A percentile compares a stretch with the other conserved stretches of the same genome.
Conservation (phyloP, 139 green algal species). For the Chlorella sp. region DNA sequence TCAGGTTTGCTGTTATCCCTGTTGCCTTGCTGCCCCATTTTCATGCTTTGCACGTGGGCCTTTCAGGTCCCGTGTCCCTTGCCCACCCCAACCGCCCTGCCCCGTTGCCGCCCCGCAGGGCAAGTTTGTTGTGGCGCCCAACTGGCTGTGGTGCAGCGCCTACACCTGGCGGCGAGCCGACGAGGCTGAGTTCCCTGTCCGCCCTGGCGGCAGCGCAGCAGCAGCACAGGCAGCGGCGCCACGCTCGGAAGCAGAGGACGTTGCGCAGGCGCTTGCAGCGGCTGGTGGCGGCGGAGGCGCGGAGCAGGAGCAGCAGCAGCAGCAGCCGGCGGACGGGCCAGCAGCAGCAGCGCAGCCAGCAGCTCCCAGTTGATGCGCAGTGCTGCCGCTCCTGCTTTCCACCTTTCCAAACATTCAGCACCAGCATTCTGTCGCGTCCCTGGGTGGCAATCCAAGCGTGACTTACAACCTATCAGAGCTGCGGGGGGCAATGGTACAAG, state of each 20-base stretch:
- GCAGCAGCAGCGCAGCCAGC: not conserved
- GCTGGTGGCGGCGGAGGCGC: constrained; percentile 20
- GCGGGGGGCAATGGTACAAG: no score
- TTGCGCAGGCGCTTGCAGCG: constrained; percentile 25
- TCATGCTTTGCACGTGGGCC: no score
- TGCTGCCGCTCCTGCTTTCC: no score
- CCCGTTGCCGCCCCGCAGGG: not conserved
- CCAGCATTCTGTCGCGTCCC: no score
- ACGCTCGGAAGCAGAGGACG: constrained; percentile 10
- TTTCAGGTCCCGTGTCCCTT: not conserved
- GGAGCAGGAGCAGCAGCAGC: not conserved
- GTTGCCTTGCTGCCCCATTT: no score
- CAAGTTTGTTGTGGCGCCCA: constrained; percentile 55
- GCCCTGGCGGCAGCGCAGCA: not conserved
- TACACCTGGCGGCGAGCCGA: constrained; percentile 55
- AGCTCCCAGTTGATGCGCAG: no score
- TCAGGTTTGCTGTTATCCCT: no score
- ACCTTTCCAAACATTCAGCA: no score
- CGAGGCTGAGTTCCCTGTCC: constrained; percentile 53
- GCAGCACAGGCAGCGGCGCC: not conserved
- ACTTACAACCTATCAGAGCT: no score
- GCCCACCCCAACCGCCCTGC: not conserved
- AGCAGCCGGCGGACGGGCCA: not conserved
- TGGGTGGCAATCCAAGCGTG: no score
- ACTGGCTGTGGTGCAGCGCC: constrained; percentile 64